Base-by-base conservation (phyloP, 1,139 yeast species). In the Pichia sp. region DNA sequence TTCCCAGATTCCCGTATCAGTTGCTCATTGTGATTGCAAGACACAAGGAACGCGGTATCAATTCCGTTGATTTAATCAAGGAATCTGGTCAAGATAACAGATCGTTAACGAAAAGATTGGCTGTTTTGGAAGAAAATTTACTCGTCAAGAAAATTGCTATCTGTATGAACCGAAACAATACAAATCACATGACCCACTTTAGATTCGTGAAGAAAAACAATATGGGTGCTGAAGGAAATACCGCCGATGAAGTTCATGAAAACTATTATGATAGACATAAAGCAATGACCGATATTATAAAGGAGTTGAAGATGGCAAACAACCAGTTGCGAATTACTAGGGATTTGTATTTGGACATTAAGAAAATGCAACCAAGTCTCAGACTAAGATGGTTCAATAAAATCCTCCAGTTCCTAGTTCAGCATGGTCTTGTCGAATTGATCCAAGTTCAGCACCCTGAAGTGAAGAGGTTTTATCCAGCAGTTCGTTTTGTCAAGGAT, bases 61-160 rank as follows among this genome's bases (percentile, higher is more conserved):
- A 71, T 40, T 71, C 87, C 0, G 63, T 74, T 22, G 74, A 73
- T 21, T 59, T 81, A 41, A 69, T 76, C 6, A 62, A 63, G 29
- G 63, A 60, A 13, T 73, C 86, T 0, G 72, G 71, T 6, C 91
- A 81, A 55, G 91, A 81, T 50, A 73, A 79, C n/a, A 64, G 88
- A 42, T 78, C 87, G 37, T 61, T 79, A 28, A 77, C 87, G 0
- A 65, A 75, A 2, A 64, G 91, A 46, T 62, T 79, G 37, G 74
- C 72, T 47, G 66, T 68, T 34, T 56, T 81, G 22, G 74, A 67
- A 40, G 72, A 66, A 13, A 53, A 61, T 39, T 67, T 72, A 16
- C 56, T 76, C 18, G 69, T 78, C 5, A 58, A 59, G 18, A 73
- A 68, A 45, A 59, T 54, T 29, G 43, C 53, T 4, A 44, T 51